A percentile compares a stretch with the other conserved stretches of the same genome.
phyloP scores from a whole-genome alignment of 2,329 filamentous ascomycete species.

The Aspergillus tanneri region DNA sequence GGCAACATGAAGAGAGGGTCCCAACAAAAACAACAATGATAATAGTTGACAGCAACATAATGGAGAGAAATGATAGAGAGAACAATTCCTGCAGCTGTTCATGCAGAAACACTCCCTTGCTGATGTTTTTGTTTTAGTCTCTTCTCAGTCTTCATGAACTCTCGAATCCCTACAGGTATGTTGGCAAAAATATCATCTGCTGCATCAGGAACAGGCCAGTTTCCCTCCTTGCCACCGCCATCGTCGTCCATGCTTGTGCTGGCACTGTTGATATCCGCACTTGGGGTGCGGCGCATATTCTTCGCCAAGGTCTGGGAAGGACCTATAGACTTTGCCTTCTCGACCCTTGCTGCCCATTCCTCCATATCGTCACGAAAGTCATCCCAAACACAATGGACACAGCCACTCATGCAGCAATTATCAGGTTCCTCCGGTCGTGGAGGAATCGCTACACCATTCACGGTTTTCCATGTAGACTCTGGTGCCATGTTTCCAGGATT shows the following conservation, averaged over 20 bases:
- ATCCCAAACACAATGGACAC: constrained; percentile 97
- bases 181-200: constrained; percentile 68
- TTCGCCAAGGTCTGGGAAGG: constrained; percentile 24
- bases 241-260: constrained; percentile 73
- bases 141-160: constrained; percentile 98
- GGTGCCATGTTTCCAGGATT: constrained; percentile 56
- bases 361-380: constrained; percentile 87
- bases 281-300: constrained; percentile 33
- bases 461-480: constrained; percentile 55
- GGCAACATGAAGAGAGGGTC: too few species aligned
- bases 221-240: constrained; percentile 70
- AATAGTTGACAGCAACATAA: too few species aligned
- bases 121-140: constrained; percentile 73
- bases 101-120: constrained; percentile 47
- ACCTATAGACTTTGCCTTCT: constrained; percentile 56
- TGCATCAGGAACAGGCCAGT: constrained; percentile 55
- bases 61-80: too few species aligned
- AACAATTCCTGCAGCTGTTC: constrained; percentile 8
- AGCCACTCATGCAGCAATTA: constrained; percentile 99
- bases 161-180: constrained; percentile 87
- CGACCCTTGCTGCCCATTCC: constrained; percentile 70
- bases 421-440: constrained; percentile 86
- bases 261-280: constrained; percentile 49
- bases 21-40: neutral
- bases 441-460: constrained; percentile 80